Base-by-base conservation (phyloP, 768 basidiomycete species). In the Udeniomyces megalosporus region DNA sequence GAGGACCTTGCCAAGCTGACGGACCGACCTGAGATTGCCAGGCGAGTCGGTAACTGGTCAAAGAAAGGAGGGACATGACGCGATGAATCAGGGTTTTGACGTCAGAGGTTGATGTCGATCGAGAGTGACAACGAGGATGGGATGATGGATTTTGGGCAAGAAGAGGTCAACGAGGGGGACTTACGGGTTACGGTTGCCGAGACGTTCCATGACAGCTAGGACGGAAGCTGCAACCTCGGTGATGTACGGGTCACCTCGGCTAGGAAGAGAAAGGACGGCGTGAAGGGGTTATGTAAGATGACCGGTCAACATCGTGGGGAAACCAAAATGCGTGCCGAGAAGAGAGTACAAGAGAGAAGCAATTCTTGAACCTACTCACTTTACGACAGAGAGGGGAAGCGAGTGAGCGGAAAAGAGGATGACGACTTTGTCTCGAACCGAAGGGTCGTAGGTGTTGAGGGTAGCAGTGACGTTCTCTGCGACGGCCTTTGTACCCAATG, bases 1-100 rank as follows among this genome's bases (percentile, higher is more conserved):
- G 91, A 77, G 89, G 90, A 4, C 95, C 95, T 81, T 97, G 88
- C 95, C 95, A 97, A 22, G 92, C 87, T 42, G 84, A 85, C 3
- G 95, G 95, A 3, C 95, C 95, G 51, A 99, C 95, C 74, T 97
- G 86, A 6, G 85, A 88, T 76, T 99, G 95, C 95, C 95, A 99
- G 1, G 92, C 88, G 60, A 97, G 79, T 28, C 95, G 85, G 75
- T 85, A 95, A 3, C 93, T 86, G 72, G 88, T 88, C 22, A 34
- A 22, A 17, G 31, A 56, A 35, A 34, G 31, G 3, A 56, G 38
- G 35, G 35, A 20, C 31, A 22, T 11, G 26, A 14, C 29, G 35
- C 20, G 54, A 32, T 17, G 24, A 14, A n/a, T 26, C 17, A 31
- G 31, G 31, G 38, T 42, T 42, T 42, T 42, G 38, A 8, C 10